These are phyloP conservation scores for Melanogaster broomeanus DNA, from an alignment of 768 basidiomycete genomes.

Conservation along the genomic window DNA sequence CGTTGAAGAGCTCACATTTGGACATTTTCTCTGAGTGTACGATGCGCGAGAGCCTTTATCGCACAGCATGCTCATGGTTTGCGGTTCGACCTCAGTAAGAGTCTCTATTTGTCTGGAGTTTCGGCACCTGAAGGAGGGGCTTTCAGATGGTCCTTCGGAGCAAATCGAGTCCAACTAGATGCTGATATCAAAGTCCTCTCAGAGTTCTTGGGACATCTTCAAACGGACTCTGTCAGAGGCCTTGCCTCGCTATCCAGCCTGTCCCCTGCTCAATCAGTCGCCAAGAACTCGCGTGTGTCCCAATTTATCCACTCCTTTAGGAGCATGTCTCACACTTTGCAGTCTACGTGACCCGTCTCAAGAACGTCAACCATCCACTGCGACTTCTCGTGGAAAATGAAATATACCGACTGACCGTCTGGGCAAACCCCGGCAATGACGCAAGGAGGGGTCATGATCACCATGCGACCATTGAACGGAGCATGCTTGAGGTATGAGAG, in stretches of 20 bases:
- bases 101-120: neutral
- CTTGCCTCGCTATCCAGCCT: constrained; percentile 61
- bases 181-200: constrained; percentile 85
- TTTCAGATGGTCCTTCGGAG: constrained; percentile 92
- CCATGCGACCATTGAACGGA: constrained; percentile 54
- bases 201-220: constrained; percentile 79
- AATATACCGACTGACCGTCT: constrained; percentile 80
- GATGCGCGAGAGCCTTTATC: constrained; percentile 75
- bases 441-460: constrained; percentile 65
- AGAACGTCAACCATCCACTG: constrained; percentile 72
- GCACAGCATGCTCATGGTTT: constrained; percentile 90
- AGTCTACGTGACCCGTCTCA: constrained; percentile 65
- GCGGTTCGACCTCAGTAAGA: constrained; percentile 88
- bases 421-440: constrained; percentile 88
- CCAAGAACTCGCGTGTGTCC: constrained; percentile 43
- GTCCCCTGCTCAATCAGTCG: constrained; percentile 48
- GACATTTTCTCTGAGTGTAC: constrained; percentile 80
- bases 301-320: neutral
- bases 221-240: constrained; percentile 69
- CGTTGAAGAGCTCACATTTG: constrained; percentile 82
- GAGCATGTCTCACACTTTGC: constrained; percentile 9
- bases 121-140: neutral
- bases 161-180: constrained; percentile 86
- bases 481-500: constrained; percentile 58
- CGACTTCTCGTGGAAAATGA: constrained; percentile 89